A percentile compares a stretch with the other conserved stretches of the same genome.
Evolutionary conservation across 2,329 filamentous ascomycete genomes (phyloP).

Genomic region (Verticillium klebahnii): DNA sequence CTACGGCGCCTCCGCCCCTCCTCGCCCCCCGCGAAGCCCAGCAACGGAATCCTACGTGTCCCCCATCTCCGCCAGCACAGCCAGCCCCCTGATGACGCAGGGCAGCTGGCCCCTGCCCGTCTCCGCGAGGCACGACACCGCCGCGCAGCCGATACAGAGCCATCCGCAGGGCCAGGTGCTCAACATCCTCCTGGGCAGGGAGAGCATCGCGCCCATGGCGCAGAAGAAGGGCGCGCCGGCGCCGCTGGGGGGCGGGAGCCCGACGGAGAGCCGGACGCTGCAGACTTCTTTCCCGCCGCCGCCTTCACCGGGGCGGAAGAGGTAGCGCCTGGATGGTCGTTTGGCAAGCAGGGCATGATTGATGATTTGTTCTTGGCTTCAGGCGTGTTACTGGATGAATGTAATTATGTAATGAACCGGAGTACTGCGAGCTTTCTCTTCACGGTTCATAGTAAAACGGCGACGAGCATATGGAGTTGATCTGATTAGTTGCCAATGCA

Average conservation of each 20-base stretch:
- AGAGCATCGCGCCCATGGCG: not conserved
- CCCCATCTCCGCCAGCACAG: conserved; percentile 8
- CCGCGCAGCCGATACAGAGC: not conserved
- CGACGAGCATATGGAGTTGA: no score
- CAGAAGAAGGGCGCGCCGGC: conserved; percentile 9
- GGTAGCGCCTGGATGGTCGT: not conserved
- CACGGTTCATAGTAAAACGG: not conserved
- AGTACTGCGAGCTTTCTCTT: not conserved
- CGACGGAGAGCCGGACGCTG: conserved; percentile 29
- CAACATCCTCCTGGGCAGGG: not conserved
- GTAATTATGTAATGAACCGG: not conserved
- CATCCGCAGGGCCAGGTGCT: not conserved
- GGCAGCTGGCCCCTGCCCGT: not conserved
- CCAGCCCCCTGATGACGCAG: conserved; percentile 13
- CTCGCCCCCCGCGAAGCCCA: conserved; percentile 19
- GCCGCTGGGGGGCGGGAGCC: conserved; percentile 19
- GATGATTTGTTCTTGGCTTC: not conserved
- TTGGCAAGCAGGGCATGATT: not conserved
- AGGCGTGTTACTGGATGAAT: not conserved
- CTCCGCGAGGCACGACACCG: not conserved
- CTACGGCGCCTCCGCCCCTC: conserved; percentile 17
- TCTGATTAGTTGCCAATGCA: no score
- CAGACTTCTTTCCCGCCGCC: conserved; percentile 35
- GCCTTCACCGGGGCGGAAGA: conserved; percentile 20
- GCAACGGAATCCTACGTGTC: conserved; percentile 3